phyloP scores from a whole-genome alignment of 495 filamentous ascomycete genomes.

The Lasiosphaeris hirsuta region DNA sequence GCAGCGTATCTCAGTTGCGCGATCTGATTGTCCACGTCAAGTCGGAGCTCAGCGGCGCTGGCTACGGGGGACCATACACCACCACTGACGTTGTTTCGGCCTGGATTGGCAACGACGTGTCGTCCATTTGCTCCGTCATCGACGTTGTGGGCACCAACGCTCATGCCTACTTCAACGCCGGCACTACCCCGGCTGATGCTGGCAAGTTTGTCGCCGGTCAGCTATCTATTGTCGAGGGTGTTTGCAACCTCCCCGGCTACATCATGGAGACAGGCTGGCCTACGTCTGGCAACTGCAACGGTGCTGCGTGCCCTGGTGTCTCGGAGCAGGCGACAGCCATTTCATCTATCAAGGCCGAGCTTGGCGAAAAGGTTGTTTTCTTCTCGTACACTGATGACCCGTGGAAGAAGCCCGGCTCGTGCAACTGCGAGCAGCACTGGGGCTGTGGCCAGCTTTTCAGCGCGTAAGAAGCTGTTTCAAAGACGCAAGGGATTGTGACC shows the following conservation, averaged over 20 bases:
- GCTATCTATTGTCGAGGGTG: slow-evolving; percentile 58
- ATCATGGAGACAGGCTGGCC: slow-evolving; percentile 95
- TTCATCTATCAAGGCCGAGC: slow-evolving; percentile 52
- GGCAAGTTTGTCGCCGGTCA: slow-evolving; percentile 69
- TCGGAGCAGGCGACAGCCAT: slow-evolving; percentile 70
- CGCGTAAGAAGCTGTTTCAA: slow-evolving; percentile 22
- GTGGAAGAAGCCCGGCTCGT: slow-evolving; percentile 74
- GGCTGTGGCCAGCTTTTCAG: slow-evolving; percentile 58
- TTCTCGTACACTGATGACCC: slow-evolving; percentile 76
- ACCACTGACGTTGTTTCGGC: slow-evolving; percentile 82
- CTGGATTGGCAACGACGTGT: slow-evolving; percentile 54
- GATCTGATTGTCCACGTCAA: slow-evolving; percentile 60
- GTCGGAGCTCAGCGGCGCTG: slow-evolving; percentile 59
- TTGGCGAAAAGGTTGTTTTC: slow-evolving; percentile 61
- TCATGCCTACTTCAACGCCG: slow-evolving; percentile 89
- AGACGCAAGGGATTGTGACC: no score
- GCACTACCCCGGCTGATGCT: slow-evolving; percentile 56
- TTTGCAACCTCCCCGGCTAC: slow-evolving; percentile 68
- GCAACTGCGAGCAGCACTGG: slow-evolving; percentile 77
- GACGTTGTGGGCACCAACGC: slow-evolving; percentile 82
- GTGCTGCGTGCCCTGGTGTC: slow-evolving; percentile 63
- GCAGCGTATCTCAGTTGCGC: slow-evolving; percentile 58
- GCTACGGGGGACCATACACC: slow-evolving; percentile 74
- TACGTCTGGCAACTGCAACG: slow-evolving; percentile 62
- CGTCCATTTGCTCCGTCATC: slow-evolving; percentile 63